A percentile compares a stretch with the other conserved stretches of the same genome.
Evolutionary conservation across 495 filamentous ascomycete species (phyloP).

Genomic region (Penicillium goetzii): DNA sequence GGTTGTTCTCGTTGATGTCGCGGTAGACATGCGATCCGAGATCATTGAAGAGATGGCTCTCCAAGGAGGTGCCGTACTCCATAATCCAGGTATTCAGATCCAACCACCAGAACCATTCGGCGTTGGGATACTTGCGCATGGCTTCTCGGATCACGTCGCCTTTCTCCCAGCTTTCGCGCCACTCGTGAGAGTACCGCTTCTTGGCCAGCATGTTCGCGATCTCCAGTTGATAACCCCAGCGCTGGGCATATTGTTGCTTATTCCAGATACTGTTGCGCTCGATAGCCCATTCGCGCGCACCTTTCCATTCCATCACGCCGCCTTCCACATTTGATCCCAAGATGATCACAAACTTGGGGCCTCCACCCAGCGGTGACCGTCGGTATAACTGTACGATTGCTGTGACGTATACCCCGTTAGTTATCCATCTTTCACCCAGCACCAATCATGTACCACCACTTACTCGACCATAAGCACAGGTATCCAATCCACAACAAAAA

Average conservation of each 20-base stretch:
- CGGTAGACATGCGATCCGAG: slow-evolving; percentile 80
- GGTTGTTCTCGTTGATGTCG: slow-evolving; percentile 96
- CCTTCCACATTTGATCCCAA: slow-evolving; percentile 92
- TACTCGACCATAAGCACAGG: slow-evolving; percentile 61
- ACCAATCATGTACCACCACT: slow-evolving; percentile 39
- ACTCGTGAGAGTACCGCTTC: slow-evolving; percentile 98
- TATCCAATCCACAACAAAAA: slow-evolving; percentile 64
- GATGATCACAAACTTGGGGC: slow-evolving; percentile 91
- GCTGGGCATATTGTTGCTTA: slow-evolving; percentile 82
- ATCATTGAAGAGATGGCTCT: slow-evolving; percentile 85
- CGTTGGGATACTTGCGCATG: slow-evolving; percentile 90
- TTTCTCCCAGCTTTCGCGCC: slow-evolving; percentile 99
- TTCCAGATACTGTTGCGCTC: slow-evolving; percentile 95
- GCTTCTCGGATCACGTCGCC: slow-evolving; percentile 91
- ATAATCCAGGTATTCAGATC: slow-evolving; percentile 98
- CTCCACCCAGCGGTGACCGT: slow-evolving; percentile 70
- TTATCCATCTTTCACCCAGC: no score
- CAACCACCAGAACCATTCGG: slow-evolving; percentile 99
- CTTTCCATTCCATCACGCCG: slow-evolving; percentile 99
- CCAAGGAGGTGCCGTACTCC: slow-evolving; percentile 90
- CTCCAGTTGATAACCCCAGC: slow-evolving; percentile 95
- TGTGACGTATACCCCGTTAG: slow-evolving; percentile 16
- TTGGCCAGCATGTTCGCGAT: slow-evolving; percentile 98
- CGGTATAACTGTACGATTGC: slow-evolving; percentile 54
- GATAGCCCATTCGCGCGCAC: slow-evolving; percentile 95